Conservation (phyloP, 108 stramenopile genomes). For the Skeletonema potamos region DNA sequence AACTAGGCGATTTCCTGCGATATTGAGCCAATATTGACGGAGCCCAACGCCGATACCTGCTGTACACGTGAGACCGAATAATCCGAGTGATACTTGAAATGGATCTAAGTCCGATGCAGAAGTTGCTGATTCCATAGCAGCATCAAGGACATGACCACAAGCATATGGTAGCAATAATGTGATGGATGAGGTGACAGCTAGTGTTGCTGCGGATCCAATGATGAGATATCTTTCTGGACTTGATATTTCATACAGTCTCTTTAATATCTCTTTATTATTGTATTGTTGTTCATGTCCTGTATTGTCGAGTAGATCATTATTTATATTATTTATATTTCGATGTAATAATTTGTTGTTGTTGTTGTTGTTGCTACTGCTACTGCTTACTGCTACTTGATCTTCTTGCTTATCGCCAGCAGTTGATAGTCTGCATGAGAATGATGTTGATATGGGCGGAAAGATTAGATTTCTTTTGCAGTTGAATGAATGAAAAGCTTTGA, state of each 20-base stretch:
- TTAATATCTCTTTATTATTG: background rate
- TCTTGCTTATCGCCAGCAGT: background rate
- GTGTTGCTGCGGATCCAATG: constrained; percentile 52
- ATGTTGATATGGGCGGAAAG: background rate
- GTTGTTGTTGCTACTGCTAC: too few relatives aligned
- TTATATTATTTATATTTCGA: too few relatives aligned
- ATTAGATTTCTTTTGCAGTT: background rate
- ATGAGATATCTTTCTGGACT: constrained; percentile 50
- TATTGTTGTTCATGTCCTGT: background rate
- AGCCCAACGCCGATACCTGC: constrained; percentile 71
- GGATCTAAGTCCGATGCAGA: constrained; percentile 33
- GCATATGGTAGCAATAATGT: constrained; percentile 73
- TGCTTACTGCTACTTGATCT: background rate
- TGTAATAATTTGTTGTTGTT: background rate
- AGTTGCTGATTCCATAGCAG: constrained; percentile 39
- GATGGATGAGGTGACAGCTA: constrained; percentile 59
- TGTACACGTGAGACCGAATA: constrained; percentile 61
- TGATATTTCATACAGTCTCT: constrained; percentile 31
- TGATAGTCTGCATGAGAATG: background rate
- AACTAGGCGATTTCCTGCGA: constrained; percentile 82
- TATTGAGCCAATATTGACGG: constrained; percentile 52
- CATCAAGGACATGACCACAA: constrained; percentile 71
- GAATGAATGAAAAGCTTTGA: background rate
- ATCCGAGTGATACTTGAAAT: constrained; percentile 46
- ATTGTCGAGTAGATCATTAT: background rate